Conservation (phyloP, 2,329 filamentous ascomycete genomes). For the Trichoderma sp. region DNA sequence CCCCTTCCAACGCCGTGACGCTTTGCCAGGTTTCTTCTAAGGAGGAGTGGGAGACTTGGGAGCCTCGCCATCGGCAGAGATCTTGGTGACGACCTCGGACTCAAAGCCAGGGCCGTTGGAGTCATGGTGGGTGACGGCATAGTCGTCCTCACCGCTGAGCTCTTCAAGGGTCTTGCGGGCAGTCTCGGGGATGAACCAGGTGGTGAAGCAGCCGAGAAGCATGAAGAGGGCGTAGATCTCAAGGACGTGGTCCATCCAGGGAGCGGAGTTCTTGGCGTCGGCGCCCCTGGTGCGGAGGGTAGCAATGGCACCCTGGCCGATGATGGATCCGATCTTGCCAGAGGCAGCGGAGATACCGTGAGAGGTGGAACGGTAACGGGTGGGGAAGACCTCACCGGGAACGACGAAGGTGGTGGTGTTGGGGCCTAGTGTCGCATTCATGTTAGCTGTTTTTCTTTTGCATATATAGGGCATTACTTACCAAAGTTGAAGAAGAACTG, state of each 20-base stretch:
- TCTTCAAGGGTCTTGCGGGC: conserved; percentile 71
- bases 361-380: conserved; percentile 54
- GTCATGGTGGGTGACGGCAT: conserved; percentile 21
- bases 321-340: conserved; percentile 56
- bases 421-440: conserved; percentile 35
- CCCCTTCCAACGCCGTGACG: background rate
- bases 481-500: conserved; percentile 60
- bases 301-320: conserved; percentile 56
- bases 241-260: conserved; percentile 76
- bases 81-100: background rate
- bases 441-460: background rate
- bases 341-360: conserved; percentile 56
- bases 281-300: conserved; percentile 49
- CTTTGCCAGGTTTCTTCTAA: background rate
- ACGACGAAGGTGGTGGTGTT: conserved; percentile 58
- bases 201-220: conserved; percentile 67
- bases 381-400: conserved; percentile 55
- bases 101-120: background rate
- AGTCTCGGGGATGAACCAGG: conserved; percentile 69
- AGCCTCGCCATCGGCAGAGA: conserved; percentile 11
- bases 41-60: background rate
- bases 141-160: conserved; percentile 43
- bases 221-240: conserved; percentile 75
- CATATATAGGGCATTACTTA: conserved; percentile 19
- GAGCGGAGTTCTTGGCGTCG: conserved; percentile 38